Conservation (phyloP, 306 rosid species). For the Alnus rubra region DNA sequence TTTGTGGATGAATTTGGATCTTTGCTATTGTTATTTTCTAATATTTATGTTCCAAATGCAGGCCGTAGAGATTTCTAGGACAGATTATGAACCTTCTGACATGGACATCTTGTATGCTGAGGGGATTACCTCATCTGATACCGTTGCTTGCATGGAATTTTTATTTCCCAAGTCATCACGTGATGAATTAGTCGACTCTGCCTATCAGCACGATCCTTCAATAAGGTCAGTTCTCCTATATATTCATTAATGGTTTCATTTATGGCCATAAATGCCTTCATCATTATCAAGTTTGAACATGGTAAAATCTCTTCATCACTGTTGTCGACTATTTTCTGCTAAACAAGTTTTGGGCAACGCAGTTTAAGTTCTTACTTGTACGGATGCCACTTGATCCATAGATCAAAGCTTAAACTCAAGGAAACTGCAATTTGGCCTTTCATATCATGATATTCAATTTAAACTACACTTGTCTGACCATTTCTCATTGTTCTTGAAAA, state of each 20-base stretch:
- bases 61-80: conserved; percentile 69
- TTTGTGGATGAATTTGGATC: background rate
- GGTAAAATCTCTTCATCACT: conserved; percentile 8
- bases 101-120: conserved; percentile 77
- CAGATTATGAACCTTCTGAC: conserved; percentile 62
- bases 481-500: background rate
- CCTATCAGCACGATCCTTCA: conserved; percentile 41
- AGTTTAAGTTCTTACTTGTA: background rate
- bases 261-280: background rate
- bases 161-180: conserved; percentile 41
- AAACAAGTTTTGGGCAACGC: background rate
- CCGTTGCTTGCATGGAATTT: conserved; percentile 62
- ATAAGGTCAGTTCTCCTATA: conserved; percentile 43
- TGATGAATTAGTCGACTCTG: conserved; percentile 39
- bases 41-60: conserved; percentile 30
- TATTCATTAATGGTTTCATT: background rate
- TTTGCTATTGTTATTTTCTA: conserved; percentile 1
- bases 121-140: conserved; percentile 59
- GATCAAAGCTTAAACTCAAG: background rate
- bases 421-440: background rate
- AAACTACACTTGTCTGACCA: background rate
- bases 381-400: background rate
- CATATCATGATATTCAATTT: background rate
- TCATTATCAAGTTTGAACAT: background rate
- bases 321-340: background rate